Percentiles rank a stretch among this genome's conserved stretches.
These are phyloP conservation scores for Funneliformis mosseae DNA, from an alignment of 192 early-diverging fungal species.

Conservation along the genomic window DNA sequence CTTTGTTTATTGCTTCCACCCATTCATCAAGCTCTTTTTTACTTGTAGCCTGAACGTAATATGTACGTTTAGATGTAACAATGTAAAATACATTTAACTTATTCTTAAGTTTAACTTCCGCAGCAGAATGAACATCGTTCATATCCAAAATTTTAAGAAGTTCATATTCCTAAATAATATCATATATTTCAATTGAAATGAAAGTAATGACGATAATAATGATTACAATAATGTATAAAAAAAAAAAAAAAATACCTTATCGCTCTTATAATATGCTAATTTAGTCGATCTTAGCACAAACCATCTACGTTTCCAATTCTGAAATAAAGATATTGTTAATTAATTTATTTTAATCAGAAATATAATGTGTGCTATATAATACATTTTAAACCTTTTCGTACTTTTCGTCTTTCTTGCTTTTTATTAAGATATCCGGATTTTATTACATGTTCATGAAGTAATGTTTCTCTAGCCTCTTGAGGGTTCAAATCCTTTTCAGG, in stretches of 20 bases:
- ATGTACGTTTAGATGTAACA: slow-evolving; percentile 72
- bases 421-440: slow-evolving; percentile 60
- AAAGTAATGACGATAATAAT: no score
- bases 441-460: slow-evolving; percentile 56
- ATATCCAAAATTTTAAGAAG: slow-evolving; percentile 73
- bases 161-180: slow-evolving; percentile 72
- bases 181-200: no score
- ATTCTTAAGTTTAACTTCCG: slow-evolving; percentile 69
- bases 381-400: slow-evolving; percentile 20
- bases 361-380: neutral
- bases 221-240: neutral
- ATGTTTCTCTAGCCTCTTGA: slow-evolving; percentile 49
- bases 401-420: slow-evolving; percentile 62
- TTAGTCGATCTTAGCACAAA: slow-evolving; percentile 80
- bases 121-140: slow-evolving; percentile 68
- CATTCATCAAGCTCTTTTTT: slow-evolving; percentile 68
- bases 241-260: slow-evolving; percentile 53
- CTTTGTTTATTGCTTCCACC: slow-evolving; percentile 51
- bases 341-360: neutral
- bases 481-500: slow-evolving; percentile 48
- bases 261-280: slow-evolving; percentile 84
- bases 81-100: slow-evolving; percentile 74
- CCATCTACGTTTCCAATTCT: slow-evolving; percentile 87
- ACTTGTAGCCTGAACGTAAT: slow-evolving; percentile 65
- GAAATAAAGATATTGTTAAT: slow-evolving; percentile 1